These are phyloP conservation scores for Blastobotrys terrestris DNA, from an alignment of 805 yeast genomes.

Conservation along the genomic window DNA sequence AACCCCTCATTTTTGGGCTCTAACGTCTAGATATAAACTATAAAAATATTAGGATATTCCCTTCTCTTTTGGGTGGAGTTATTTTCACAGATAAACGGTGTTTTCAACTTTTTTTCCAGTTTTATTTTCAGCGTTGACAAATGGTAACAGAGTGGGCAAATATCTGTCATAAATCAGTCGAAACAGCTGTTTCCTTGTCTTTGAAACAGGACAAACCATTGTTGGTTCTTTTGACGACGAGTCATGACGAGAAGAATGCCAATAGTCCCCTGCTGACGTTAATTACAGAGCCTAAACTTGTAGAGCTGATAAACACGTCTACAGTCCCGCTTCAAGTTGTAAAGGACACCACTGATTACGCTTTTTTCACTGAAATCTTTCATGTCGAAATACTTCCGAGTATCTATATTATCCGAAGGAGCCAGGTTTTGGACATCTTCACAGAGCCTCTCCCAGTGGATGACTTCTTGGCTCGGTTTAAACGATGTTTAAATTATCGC, in stretches of 20 bases:
- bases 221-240: slow-evolving; percentile 12
- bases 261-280: neutral
- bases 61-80: too few species aligned
- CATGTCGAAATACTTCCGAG: slow-evolving; percentile 49
- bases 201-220: slow-evolving; percentile 12
- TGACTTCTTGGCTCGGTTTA: neutral
- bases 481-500: neutral
- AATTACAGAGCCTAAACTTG: slow-evolving; percentile 2
- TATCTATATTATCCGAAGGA: slow-evolving; percentile 46
- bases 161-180: slow-evolving; percentile 10
- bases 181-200: slow-evolving; percentile 15
- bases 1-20: too few species aligned
- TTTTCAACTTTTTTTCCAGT: too few species aligned
- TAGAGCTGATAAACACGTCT: slow-evolving; percentile 20
- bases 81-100: too few species aligned
- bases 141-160: neutral
- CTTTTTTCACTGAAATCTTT: slow-evolving; percentile 49
- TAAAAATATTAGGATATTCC: too few species aligned
- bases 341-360: slow-evolving; percentile 39
- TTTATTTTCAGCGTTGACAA: too few species aligned
- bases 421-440: slow-evolving; percentile 41
- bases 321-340: slow-evolving; percentile 40
- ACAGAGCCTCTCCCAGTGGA: neutral
- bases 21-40: too few species aligned
- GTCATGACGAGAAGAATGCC: neutral